A percentile compares a stretch with the other conserved stretches of the same genome.
phyloP scores from a whole-genome alignment of 139 green algal species.

The Coelastrella sp. region DNA sequence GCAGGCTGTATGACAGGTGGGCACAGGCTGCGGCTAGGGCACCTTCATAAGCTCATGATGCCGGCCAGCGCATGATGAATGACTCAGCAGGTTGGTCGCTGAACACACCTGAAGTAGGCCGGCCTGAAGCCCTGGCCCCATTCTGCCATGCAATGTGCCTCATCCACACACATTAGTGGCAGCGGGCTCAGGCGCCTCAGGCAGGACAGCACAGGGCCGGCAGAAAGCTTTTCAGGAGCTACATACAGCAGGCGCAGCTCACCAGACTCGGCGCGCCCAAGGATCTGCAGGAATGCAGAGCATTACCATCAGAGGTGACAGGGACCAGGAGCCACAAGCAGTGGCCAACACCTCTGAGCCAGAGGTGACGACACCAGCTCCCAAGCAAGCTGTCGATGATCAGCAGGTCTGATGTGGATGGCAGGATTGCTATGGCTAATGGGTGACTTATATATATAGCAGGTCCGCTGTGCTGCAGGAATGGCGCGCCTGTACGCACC shows the following conservation, averaged over 20 bases:
- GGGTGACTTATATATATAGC: too few relatives aligned
- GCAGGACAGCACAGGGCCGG: conserved; percentile 72
- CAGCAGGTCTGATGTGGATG: background rate
- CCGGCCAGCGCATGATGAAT: too few relatives aligned
- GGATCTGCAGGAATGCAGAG: conserved; percentile 15
- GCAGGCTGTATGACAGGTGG: too few relatives aligned
- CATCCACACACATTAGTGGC: conserved; percentile 83
- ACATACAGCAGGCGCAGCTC: conserved; percentile 88
- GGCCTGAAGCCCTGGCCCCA: conserved; percentile 97
- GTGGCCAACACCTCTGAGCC: background rate
- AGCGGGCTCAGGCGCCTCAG: conserved; percentile 58
- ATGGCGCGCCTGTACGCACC: background rate
- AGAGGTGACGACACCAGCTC: background rate
- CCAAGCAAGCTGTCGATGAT: background rate
- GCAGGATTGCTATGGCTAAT: background rate
- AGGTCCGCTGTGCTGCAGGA: too few relatives aligned
- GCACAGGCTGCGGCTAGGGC: too few relatives aligned
- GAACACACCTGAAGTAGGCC: conserved; percentile 68
- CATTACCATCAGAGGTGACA: background rate
- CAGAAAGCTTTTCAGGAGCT: conserved; percentile 89
- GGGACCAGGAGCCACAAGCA: background rate
- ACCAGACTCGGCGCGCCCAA: conserved; percentile 41
- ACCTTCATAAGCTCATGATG: too few relatives aligned
- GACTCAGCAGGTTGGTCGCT: background rate
- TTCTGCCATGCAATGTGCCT: conserved; percentile 94